phyloP scores from a whole-genome alignment of 1,139 yeast genomes.

The Candida neerlandica region DNA sequence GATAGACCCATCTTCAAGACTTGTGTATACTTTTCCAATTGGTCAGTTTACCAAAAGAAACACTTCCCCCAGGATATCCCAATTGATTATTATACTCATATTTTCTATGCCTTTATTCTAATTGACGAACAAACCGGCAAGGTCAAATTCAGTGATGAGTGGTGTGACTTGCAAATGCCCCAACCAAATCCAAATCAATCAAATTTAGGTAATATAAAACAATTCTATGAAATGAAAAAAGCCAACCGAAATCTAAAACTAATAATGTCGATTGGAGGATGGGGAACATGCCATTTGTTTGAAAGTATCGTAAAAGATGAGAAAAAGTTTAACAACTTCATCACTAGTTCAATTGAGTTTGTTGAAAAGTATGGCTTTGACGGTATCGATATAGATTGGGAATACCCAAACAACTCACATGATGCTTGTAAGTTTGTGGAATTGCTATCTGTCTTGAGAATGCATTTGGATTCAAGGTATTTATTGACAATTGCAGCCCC shows the following conservation, averaged over 20 bases:
- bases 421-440: slow-evolving; percentile 52
- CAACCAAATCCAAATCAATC: slow-evolving; percentile 24
- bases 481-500: slow-evolving; percentile 78
- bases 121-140: slow-evolving; percentile 58
- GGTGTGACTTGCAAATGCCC: slow-evolving; percentile 65
- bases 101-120: slow-evolving; percentile 76
- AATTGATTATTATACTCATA: slow-evolving; percentile 55
- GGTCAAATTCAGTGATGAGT: slow-evolving; percentile 58
- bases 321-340: slow-evolving; percentile 48
- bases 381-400: slow-evolving; percentile 96
- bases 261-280: slow-evolving; percentile 85
- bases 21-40: slow-evolving; percentile 48
- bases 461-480: slow-evolving; percentile 32
- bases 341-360: slow-evolving; percentile 47
- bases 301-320: slow-evolving; percentile 43
- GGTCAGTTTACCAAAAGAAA: slow-evolving; percentile 72
- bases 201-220: slow-evolving; percentile 57
- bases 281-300: slow-evolving; percentile 66
- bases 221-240: slow-evolving; percentile 53
- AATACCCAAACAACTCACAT: slow-evolving; percentile 59
- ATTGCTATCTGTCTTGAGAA: slow-evolving; percentile 47
- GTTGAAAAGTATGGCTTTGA: slow-evolving; percentile 69
- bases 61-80: slow-evolving; percentile 75
- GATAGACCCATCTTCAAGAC: slow-evolving; percentile 19
- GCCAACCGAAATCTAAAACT: slow-evolving; percentile 55